phyloP scores from a whole-genome alignment of 2,329 filamentous ascomycete genomes.

The Tolypocladium amazonense region DNA sequence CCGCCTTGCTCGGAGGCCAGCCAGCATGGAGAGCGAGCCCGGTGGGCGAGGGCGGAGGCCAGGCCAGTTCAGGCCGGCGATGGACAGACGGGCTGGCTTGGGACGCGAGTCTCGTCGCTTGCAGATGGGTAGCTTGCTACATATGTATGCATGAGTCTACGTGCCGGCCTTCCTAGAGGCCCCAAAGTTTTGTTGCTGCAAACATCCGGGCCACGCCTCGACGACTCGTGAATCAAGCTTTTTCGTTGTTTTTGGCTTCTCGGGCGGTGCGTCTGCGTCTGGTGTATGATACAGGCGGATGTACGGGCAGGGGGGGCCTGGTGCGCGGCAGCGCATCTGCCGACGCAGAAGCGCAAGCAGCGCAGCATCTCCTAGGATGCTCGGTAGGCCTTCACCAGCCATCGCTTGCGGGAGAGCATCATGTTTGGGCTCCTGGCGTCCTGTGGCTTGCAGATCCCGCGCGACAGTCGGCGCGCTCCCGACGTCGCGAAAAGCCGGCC shows the following conservation, averaged over 20 bases:
- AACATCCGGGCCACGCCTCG: neutral
- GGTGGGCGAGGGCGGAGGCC: neutral
- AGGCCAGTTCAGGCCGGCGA: too few relatives aligned
- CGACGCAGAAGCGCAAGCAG: neutral
- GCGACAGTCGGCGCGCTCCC: neutral
- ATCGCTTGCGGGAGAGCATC: neutral
- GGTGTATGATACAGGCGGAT: neutral
- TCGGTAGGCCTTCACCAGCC: neutral
- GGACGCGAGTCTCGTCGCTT: neutral
- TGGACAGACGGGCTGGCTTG: neutral
- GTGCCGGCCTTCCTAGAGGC: neutral
- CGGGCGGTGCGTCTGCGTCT: neutral
- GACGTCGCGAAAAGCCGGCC: neutral
- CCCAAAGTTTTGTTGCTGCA: neutral
- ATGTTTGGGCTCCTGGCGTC: neutral
- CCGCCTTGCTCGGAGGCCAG: neutral
- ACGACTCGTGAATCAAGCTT: neutral
- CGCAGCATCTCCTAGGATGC: neutral
- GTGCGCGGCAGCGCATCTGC: neutral
- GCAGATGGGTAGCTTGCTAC: neutral
- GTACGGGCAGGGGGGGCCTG: neutral
- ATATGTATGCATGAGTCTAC: too few relatives aligned
- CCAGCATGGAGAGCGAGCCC: neutral
- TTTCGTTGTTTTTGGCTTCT: neutral
- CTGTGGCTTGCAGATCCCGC: neutral